Conservation (phyloP, 2,329 filamentous ascomycete genomes). For the Thelonectria olida region DNA sequence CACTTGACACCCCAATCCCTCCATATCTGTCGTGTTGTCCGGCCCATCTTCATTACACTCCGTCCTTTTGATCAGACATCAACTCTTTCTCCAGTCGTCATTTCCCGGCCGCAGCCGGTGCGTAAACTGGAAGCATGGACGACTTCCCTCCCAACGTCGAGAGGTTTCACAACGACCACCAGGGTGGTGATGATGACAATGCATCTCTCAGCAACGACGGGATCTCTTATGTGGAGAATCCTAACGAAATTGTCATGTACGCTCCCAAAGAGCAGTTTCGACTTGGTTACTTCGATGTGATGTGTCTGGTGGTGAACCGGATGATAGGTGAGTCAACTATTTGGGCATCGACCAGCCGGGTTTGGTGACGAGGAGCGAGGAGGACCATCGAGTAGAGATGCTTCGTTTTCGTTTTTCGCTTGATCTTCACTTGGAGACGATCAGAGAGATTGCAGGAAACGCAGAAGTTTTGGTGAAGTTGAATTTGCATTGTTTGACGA, state of each 20-base stretch:
- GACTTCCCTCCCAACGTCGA: constrained; percentile 38
- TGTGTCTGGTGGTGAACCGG: constrained; percentile 48
- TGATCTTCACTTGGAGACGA: too few species aligned
- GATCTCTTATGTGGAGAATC: constrained; percentile 26
- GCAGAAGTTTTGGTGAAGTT: constrained; percentile 30
- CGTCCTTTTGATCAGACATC: background rate
- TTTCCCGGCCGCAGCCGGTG: background rate
- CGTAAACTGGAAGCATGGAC: constrained; percentile 34
- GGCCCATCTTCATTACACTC: constrained; percentile 1
- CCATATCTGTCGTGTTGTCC: constrained; percentile 3
- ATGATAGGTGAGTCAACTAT: constrained; percentile 46
- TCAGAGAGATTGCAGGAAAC: too few species aligned
- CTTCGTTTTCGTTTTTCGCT: too few species aligned
- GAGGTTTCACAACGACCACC: constrained; percentile 8
- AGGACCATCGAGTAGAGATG: too few species aligned
- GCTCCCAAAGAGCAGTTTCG: constrained; percentile 48
- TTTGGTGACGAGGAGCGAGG: background rate
- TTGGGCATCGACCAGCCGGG: background rate
- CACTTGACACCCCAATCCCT: constrained; percentile 24
- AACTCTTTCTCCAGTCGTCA: constrained; percentile 1
- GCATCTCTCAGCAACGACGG: constrained; percentile 19
- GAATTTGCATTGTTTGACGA: constrained; percentile 30
- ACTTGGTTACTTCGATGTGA: constrained; percentile 48
- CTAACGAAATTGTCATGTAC: constrained; percentile 43
- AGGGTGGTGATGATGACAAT: constrained; percentile 5